These are phyloP conservation scores for Lodderomyces metapsilosis DNA, from an alignment of 1,139 yeast species.

Conservation along the genomic window DNA sequence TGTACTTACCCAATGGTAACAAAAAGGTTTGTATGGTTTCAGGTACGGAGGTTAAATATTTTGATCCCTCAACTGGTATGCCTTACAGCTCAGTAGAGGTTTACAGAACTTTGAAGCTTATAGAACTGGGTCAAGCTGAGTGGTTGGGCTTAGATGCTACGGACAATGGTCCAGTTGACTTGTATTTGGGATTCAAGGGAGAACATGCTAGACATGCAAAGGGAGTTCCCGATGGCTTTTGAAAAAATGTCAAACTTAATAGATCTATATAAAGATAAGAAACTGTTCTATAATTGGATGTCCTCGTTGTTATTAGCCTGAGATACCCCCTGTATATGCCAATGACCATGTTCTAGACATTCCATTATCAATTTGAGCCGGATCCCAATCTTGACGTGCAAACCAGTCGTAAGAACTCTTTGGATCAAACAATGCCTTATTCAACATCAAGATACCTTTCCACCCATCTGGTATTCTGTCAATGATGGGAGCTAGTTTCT, in stretches of 20 bases:
- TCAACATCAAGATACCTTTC: slow-evolving; percentile 44
- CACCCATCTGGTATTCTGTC: slow-evolving; percentile 45
- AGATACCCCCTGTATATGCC: slow-evolving; percentile 39
- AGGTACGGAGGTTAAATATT: slow-evolving; percentile 77
- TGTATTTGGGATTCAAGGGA: slow-evolving; percentile 57
- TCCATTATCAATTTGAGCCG: slow-evolving; percentile 39
- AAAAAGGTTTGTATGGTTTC: slow-evolving; percentile 74
- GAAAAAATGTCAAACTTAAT: slow-evolving; percentile 10
- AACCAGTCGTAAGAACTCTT: slow-evolving; percentile 39
- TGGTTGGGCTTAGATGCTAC: slow-evolving; percentile 59
- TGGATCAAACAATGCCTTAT: slow-evolving; percentile 39
- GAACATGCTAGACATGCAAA: slow-evolving; percentile 60
- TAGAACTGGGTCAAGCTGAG: slow-evolving; percentile 62
- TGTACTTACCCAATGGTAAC: slow-evolving; percentile 67
- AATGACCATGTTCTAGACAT: slow-evolving; percentile 49
- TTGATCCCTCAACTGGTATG: slow-evolving; percentile 83
- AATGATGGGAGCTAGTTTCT: slow-evolving; percentile 29
- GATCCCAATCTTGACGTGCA: slow-evolving; percentile 38
- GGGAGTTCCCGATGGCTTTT: slow-evolving; percentile 87
- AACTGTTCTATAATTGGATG: neutral
- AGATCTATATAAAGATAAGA: neutral
- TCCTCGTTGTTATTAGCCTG: neutral
- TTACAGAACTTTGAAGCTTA: slow-evolving; percentile 63
- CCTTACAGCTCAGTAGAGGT: slow-evolving; percentile 85
- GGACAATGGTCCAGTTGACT: slow-evolving; percentile 61